phyloP scores from a whole-genome alignment of 1,284 basidiomycete species.

The Gymnopus androsaceus region DNA sequence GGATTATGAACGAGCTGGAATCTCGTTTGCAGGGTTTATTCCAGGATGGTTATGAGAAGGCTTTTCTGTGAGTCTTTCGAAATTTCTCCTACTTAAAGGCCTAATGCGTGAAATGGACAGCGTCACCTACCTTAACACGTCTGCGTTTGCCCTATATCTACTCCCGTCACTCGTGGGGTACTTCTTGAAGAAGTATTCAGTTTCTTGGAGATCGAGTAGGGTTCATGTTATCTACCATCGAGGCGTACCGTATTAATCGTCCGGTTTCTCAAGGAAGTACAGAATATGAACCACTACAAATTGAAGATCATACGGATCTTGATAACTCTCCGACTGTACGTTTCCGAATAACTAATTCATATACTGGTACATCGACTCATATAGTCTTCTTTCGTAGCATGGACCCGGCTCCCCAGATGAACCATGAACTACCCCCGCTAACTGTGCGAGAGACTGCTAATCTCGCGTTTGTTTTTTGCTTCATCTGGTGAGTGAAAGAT shows the following conservation, averaged over 20 bases:
- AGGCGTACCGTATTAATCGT: too few species aligned
- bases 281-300: neutral
- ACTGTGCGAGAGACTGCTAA: slow-evolving; percentile 72
- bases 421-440: slow-evolving; percentile 46
- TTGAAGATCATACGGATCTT: neutral
- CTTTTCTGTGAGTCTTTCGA: slow-evolving; percentile 67
- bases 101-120: slow-evolving; percentile 36
- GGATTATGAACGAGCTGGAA: neutral
- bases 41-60: slow-evolving; percentile 75
- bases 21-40: slow-evolving; percentile 57
- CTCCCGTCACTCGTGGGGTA: slow-evolving; percentile 88
- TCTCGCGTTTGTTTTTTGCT: slow-evolving; percentile 77
- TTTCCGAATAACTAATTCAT: neutral
- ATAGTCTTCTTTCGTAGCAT: too few species aligned
- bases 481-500: slow-evolving; percentile 73
- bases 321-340: neutral
- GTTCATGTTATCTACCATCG: neutral
- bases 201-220: slow-evolving; percentile 6
- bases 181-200: slow-evolving; percentile 38
- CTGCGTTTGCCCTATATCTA: slow-evolving; percentile 83
- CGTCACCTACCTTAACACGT: slow-evolving; percentile 87
- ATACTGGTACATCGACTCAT: neutral
- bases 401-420: neutral
- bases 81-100: neutral
- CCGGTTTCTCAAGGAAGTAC: neutral